A percentile compares a stretch with the other conserved stretches of the same genome.
These are phyloP conservation scores for Beverwykella pulmonaria DNA, from an alignment of 495 filamentous ascomycete species.

Conservation along the genomic window DNA sequence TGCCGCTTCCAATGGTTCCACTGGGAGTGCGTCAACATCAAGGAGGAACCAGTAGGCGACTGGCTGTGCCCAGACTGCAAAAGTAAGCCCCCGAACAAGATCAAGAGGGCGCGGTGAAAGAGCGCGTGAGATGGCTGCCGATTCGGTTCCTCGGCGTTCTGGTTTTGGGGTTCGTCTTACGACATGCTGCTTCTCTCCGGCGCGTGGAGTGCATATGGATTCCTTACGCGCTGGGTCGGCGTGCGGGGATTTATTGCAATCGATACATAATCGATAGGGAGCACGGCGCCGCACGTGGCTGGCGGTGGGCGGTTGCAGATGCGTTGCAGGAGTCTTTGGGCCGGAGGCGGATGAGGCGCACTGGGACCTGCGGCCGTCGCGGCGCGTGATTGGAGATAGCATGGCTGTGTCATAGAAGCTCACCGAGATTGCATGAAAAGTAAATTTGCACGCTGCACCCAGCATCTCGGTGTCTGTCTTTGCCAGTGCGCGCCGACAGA, in stretches of 20 bases:
- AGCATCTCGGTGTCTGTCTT: too few species aligned
- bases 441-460: not conserved
- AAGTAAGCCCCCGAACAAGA: conserved; percentile 47
- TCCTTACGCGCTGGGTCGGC: not conserved
- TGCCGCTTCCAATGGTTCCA: conserved; percentile 98
- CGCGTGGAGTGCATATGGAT: too few species aligned
- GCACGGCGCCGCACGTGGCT: conserved; percentile 16
- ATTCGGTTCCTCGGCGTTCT: not conserved
- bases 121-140: not conserved
- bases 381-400: not conserved
- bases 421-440: not conserved
- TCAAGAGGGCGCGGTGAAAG: conserved; percentile 39
- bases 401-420: not conserved
- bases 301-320: not conserved
- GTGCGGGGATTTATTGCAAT: not conserved
- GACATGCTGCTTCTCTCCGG: too few species aligned
- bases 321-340: not conserved
- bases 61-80: conserved; percentile 91
- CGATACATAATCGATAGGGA: not conserved
- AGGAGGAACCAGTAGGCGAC: conserved; percentile 81
- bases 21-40: conserved; percentile 91
- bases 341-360: conserved; percentile 10
- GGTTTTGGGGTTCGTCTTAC: too few species aligned
- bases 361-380: not conserved
- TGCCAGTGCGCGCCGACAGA: not conserved